Conservation (phyloP, 345 rosid genomes). For the Ceriops tagal region DNA sequence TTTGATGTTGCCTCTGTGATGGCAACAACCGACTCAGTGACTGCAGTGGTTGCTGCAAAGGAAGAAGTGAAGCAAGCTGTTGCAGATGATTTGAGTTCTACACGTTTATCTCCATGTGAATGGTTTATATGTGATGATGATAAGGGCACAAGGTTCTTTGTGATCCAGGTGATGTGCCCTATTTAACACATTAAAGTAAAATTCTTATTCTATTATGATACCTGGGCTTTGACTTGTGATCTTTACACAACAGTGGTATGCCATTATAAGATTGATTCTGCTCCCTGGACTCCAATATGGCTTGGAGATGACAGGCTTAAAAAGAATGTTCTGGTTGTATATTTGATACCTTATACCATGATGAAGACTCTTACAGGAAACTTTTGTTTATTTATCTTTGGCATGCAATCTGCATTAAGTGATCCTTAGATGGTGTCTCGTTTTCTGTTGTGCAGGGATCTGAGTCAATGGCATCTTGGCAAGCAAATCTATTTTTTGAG, state of each 20-base stretch:
- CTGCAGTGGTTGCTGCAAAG: constrained; percentile 92
- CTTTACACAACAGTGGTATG: not conserved
- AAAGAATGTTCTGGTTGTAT: not conserved
- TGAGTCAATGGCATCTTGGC: constrained; percentile 89
- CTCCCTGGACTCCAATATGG: not conserved
- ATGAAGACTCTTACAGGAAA: too few species aligned
- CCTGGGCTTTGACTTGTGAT: not conserved
- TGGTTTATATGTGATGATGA: constrained; percentile 96
- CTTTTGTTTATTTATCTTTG: not conserved
- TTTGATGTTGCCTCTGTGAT: constrained; percentile 58
- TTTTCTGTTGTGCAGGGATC: constrained; percentile 59
- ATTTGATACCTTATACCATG: not conserved
- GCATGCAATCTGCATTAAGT: not conserved
- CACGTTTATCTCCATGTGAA: constrained; percentile 70
- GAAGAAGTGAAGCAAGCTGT: constrained; percentile 97
- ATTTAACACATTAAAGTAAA: not conserved
- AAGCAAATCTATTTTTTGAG: constrained; percentile 92
- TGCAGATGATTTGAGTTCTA: constrained; percentile 84
- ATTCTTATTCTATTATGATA: too few species aligned
- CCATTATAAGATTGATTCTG: not conserved
- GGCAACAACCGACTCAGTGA: constrained; percentile 93
- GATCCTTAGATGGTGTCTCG: not conserved
- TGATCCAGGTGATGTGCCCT: constrained; percentile 60
- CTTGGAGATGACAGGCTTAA: not conserved
- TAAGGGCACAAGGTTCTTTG: constrained; percentile 70